Evolutionary conservation across 2,329 filamentous ascomycete genomes (phyloP).

Genomic region (Arthrobotrys megalospora): DNA sequence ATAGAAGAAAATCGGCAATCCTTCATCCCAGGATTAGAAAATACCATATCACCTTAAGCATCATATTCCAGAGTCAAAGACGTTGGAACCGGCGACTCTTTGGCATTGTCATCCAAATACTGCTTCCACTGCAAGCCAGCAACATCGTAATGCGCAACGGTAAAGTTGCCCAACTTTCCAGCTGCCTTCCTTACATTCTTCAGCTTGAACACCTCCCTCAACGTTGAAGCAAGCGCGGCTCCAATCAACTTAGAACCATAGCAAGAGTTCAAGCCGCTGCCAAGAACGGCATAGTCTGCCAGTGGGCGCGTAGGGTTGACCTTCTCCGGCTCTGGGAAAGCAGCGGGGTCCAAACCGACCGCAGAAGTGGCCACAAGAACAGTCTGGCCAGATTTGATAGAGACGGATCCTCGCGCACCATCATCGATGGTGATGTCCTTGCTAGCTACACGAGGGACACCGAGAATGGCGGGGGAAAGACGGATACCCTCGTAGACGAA

Average conservation of each 20-base stretch:
- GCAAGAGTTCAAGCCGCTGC: conserved; percentile 68
- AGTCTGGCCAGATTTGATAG: conserved; percentile 69
- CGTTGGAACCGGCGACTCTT: conserved; percentile 70
- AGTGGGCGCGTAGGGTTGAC: conserved; percentile 69
- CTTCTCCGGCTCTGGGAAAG: conserved; percentile 68
- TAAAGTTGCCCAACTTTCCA: conserved; percentile 68
- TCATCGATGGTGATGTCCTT: conserved; percentile 69
- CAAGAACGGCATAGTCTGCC: conserved; percentile 67
- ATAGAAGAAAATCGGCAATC: neutral
- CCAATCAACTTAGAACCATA: conserved; percentile 68
- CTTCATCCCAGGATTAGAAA: neutral
- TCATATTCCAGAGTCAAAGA: conserved; percentile 67
- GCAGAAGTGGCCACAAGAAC: conserved; percentile 69
- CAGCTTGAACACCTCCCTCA: conserved; percentile 69
- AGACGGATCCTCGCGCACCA: conserved; percentile 70
- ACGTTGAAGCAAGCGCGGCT: conserved; percentile 67
- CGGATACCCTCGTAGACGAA: conserved; percentile 74
- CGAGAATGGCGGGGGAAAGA: conserved; percentile 71
- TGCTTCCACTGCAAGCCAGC: conserved; percentile 70
- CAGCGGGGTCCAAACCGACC: conserved; percentile 67
- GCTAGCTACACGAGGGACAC: conserved; percentile 71
- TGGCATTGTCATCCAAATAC: conserved; percentile 71
- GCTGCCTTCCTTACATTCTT: conserved; percentile 68
- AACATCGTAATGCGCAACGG: conserved; percentile 69
- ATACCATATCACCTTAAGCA: conserved; percentile 1